Percentiles rank a stretch among this genome's conserved stretches.
These are phyloP conservation scores for Arthrobotrys iridis DNA, from an alignment of 2,329 filamentous ascomycete genomes.

Conservation along the genomic window DNA sequence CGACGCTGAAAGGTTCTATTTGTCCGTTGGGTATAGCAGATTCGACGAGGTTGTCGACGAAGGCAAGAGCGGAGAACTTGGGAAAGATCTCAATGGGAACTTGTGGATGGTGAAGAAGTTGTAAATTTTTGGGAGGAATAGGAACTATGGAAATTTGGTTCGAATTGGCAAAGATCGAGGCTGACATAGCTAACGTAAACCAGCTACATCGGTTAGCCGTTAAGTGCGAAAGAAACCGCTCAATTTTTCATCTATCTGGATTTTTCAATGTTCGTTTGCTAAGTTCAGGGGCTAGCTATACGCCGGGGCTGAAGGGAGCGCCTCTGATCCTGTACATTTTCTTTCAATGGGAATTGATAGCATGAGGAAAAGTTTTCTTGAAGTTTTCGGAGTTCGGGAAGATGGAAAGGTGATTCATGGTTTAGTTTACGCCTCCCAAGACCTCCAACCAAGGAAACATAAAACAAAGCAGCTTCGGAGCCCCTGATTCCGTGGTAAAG, in stretches of 20 bases:
- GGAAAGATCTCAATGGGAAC: slow-evolving; percentile 38
- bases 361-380: neutral
- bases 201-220: neutral
- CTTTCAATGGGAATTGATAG: neutral
- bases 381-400: slow-evolving; percentile 32
- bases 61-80: slow-evolving; percentile 41
- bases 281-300: neutral
- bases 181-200: neutral
- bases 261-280: neutral
- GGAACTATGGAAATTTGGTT: neutral
- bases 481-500: slow-evolving; percentile 17
- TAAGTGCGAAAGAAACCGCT: neutral
- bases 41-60: slow-evolving; percentile 42
- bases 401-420: neutral
- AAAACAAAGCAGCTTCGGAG: slow-evolving; percentile 11
- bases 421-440: slow-evolving; percentile 20
- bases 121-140: neutral
- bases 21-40: slow-evolving; percentile 43
- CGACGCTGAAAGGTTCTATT: slow-evolving; percentile 55
- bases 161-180: too few species aligned
- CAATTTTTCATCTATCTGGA: neutral
- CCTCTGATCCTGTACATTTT: neutral
- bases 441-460: slow-evolving; percentile 26
- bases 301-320: neutral
- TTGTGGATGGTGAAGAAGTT: slow-evolving; percentile 53